Base-by-base conservation (phyloP, 2,329 filamentous ascomycete species). In the Waltergamsia citrina region DNA sequence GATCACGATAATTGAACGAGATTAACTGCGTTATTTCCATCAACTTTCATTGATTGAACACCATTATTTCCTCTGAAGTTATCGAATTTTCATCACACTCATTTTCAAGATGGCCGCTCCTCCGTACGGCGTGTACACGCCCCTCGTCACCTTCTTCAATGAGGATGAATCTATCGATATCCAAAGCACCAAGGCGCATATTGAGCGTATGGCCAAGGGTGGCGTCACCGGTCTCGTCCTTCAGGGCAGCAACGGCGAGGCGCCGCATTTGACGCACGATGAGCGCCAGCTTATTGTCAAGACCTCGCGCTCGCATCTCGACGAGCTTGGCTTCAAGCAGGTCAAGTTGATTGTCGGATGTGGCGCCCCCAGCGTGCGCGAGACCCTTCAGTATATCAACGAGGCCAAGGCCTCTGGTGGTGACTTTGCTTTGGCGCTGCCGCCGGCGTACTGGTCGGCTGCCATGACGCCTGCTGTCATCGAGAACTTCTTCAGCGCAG, bases 221-320 rank as follows among this genome's bases (percentile, higher is more conserved):
- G 84, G 84, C 42, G 74, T 88, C 27, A 71, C 78, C 12, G 82
- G 83, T 15, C 67, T 90, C 30, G 80, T 82, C 32, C 84, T 80
- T 9, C 83, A 87, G 53, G 84, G 84, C 30, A 85, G 80, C 50
- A 90, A 90, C 50, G 84, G 84, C 47, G 85, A 92, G 62, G 83
- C 85, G 7, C 82, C 87, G 10, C 83, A 87, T 50, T 69, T 90
- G 22, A 77, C 78, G 28, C 78, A 79, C 46, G 63, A 70, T 17
- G 84, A 90, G 59, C 74, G 83, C 38, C 69, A 71, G 31, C 60
- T 74, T 33, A 74, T 90, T 46, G 87, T 81, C 6, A 62, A 63
- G 33, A 75, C 78, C 22, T 87, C 82, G 2, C 77, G 84, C 26
- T 67, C 71, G 40, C 81, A 81, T 11, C 66, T 88, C 29, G 72